Evolutionary conservation across 257 asterid genomes (phyloP).

Genomic region (Craterostigma plantagineum): DNA sequence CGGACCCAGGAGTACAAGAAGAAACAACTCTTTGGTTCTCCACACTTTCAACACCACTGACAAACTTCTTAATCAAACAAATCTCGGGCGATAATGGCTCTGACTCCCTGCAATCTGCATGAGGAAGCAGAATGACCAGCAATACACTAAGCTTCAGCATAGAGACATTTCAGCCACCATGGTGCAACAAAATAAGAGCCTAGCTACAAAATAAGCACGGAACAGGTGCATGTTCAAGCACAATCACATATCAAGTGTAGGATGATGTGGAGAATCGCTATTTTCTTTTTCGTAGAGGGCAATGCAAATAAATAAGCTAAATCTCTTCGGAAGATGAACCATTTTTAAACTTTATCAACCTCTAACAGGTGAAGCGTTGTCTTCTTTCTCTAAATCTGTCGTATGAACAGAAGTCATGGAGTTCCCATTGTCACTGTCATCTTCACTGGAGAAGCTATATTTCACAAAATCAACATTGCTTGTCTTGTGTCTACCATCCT

Average conservation of each 20-base stretch:
- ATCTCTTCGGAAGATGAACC: no score
- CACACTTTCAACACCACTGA: not conserved
- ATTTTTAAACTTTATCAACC: constrained; percentile 18
- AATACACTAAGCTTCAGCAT: no score
- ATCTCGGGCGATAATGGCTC: constrained; percentile 21
- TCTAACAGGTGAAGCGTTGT: constrained; percentile 28
- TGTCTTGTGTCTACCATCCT: constrained; percentile 19
- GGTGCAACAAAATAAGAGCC: no score
- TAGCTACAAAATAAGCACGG: no score
- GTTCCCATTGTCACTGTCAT: constrained; percentile 22
- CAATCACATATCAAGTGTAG: constrained; percentile 2
- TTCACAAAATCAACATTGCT: constrained; percentile 21
- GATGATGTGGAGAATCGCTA: constrained; percentile 4
- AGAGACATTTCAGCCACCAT: no score
- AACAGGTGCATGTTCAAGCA: constrained; percentile 7
- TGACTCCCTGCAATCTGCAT: constrained; percentile 30
- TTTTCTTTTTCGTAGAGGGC: constrained; percentile 5
- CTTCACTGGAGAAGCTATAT: constrained; percentile 22
- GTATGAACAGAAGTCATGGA: constrained; percentile 23
- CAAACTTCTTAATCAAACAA: constrained; percentile 1
- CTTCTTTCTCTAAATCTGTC: constrained; percentile 30
- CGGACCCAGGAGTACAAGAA: no score
- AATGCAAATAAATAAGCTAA: no score
- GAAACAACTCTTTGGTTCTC: no score
- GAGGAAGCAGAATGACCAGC: constrained; percentile 2